Evolutionary conservation across 2,329 filamentous ascomycete genomes (phyloP).

Genomic region (Aspergillus sp.): DNA sequence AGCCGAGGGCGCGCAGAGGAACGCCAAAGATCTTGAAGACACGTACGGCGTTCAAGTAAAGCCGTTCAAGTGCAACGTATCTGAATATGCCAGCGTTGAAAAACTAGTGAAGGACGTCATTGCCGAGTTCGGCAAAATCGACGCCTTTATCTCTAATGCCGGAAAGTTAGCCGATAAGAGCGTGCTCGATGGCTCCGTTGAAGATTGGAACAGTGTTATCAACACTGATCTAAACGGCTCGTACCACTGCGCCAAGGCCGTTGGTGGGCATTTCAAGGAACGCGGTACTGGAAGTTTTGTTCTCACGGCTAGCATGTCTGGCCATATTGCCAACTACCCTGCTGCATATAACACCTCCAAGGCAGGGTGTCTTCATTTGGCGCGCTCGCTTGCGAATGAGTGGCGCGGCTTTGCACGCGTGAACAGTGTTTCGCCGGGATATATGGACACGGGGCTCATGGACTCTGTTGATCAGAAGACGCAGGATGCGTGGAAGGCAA

Average conservation of each 20-base stretch:
- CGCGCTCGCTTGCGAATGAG: conserved; percentile 65
- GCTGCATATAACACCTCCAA: conserved; percentile 65
- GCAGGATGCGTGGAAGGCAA: conserved; percentile 58
- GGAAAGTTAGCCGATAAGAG: conserved; percentile 69
- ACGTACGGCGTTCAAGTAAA: conserved; percentile 65
- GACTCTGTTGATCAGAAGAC: conserved; percentile 62
- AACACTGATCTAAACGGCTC: conserved; percentile 83
- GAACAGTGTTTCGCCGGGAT: conserved; percentile 67
- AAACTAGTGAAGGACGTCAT: conserved; percentile 60
- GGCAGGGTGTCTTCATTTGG: conserved; percentile 66
- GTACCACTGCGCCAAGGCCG: conserved; percentile 83
- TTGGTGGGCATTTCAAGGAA: conserved; percentile 75
- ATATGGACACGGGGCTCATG: conserved; percentile 66
- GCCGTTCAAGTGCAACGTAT: conserved; percentile 65
- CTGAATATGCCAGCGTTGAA: conserved; percentile 57
- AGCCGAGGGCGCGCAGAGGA: conserved; percentile 62
- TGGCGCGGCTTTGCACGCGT: conserved; percentile 69
- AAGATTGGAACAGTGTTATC: conserved; percentile 75
- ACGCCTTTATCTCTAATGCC: conserved; percentile 68
- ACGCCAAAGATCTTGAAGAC: conserved; percentile 60
- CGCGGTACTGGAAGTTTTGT: conserved; percentile 64
- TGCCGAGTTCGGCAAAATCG: conserved; percentile 69
- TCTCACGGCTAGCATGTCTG: conserved; percentile 63
- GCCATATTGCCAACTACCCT: conserved; percentile 57
- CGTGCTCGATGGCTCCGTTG: conserved; percentile 67